These are phyloP conservation scores for Porodaedalea pini DNA, from an alignment of 1,284 basidiomycete species.

Conservation along the genomic window DNA sequence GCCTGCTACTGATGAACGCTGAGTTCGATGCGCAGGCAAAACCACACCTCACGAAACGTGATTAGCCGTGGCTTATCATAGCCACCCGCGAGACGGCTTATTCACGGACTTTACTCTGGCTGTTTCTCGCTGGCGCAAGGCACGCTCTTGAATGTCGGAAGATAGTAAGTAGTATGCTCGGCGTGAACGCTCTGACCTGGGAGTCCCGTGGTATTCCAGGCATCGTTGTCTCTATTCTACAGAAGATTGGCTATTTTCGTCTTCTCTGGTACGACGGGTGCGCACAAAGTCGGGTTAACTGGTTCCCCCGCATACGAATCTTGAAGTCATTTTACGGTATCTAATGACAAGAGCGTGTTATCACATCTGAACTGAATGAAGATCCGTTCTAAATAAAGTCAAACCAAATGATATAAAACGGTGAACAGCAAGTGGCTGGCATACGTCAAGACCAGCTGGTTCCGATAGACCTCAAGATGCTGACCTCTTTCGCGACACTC, in stretches of 20 bases:
- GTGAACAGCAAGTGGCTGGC: neutral
- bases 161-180: slow-evolving; percentile 27
- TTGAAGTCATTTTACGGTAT: neutral
- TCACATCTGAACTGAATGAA: neutral
- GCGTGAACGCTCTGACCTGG: neutral
- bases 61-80: neutral
- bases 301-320: slow-evolving; percentile 5
- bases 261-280: neutral
- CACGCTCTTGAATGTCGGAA: slow-evolving; percentile 4
- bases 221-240: neutral
- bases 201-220: neutral
- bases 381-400: neutral
- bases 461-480: slow-evolving; percentile 8
- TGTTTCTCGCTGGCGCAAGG: neutral
- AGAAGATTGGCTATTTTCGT: neutral
- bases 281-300: neutral
- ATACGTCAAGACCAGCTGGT: neutral
- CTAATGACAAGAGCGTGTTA: neutral
- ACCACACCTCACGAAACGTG: neutral
- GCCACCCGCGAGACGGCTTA: neutral
- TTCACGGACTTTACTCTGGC: slow-evolving; percentile 12
- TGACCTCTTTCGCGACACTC: slow-evolving; percentile 26
- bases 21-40: slow-evolving; percentile 5
- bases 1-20: neutral
- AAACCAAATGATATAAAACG: slow-evolving; percentile 3